phyloP scores from a whole-genome alignment of 371 early-diverging fungal species.

The Fennellomyces sp. region DNA sequence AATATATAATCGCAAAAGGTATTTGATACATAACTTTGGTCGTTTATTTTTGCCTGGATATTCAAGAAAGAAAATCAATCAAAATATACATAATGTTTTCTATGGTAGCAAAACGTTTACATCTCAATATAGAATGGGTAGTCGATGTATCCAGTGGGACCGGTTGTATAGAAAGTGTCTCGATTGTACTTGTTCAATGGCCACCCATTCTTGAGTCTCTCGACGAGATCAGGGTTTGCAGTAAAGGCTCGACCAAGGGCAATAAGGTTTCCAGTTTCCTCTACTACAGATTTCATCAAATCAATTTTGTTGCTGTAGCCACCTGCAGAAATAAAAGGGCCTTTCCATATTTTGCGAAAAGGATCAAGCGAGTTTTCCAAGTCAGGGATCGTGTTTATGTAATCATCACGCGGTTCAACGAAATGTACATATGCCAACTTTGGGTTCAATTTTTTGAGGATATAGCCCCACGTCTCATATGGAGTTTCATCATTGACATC shows the following conservation, averaged over 20 bases:
- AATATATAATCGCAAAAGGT: too few species aligned
- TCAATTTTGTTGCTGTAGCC: constrained; percentile 21
- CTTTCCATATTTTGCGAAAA: constrained; percentile 35
- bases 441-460: constrained; percentile 22
- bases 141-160: constrained; percentile 23
- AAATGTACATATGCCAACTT: constrained; percentile 36
- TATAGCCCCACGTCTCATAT: constrained; percentile 36
- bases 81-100: too few species aligned
- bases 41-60: too few species aligned
- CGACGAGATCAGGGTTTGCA: constrained; percentile 37
- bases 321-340: too few species aligned
- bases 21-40: too few species aligned
- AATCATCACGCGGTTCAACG: constrained; percentile 28
- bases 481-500: constrained; percentile 34
- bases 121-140: constrained; percentile 35
- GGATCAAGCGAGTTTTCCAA: constrained; percentile 17
- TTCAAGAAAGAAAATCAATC: too few species aligned
- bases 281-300: constrained; percentile 15
- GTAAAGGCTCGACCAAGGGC: constrained; percentile 36
- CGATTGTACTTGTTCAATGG: constrained; percentile 26
- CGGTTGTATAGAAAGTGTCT: constrained; percentile 19
- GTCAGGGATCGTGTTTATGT: constrained; percentile 4
- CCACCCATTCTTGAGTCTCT: constrained; percentile 27
- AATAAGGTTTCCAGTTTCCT: constrained; percentile 25
- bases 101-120: too few species aligned